Conservation (phyloP, 768 basidiomycete species). For the Neoboletus brunneissimus region DNA sequence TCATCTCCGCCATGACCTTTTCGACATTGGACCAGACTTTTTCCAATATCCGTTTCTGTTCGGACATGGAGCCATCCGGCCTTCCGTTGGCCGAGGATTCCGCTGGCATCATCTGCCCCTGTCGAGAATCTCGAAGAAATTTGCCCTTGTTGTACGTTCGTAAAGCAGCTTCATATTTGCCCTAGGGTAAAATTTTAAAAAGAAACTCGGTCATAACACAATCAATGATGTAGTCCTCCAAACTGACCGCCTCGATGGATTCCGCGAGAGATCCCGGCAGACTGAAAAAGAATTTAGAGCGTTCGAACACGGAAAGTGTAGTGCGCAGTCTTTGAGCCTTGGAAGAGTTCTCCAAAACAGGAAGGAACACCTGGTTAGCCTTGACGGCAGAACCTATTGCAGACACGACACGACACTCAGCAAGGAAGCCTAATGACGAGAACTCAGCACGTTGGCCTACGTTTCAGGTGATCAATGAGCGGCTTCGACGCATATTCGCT, state of each 20-base stretch:
- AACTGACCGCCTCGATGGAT: constrained; percentile 78
- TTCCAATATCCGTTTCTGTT: constrained; percentile 90
- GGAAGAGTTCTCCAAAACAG: constrained; percentile 91
- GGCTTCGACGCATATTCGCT: constrained; percentile 83
- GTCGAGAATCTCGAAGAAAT: constrained; percentile 83
- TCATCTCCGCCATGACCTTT: constrained; percentile 92
- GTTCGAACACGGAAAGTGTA: constrained; percentile 92
- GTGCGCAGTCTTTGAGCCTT: constrained; percentile 92
- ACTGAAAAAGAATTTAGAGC: constrained; percentile 98
- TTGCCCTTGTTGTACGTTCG: constrained; percentile 98
- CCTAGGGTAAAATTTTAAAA: constrained; percentile 56
- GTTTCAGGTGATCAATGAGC: constrained; percentile 80
- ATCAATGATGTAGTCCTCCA: not conserved
- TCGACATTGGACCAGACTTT: constrained; percentile 97
- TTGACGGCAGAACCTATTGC: constrained; percentile 79
- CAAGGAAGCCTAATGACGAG: not conserved
- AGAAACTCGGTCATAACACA: not conserved
- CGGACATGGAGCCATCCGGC: constrained; percentile 52
- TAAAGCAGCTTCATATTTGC: constrained; percentile 89
- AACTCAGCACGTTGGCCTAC: constrained; percentile 40
- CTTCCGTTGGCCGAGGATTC: constrained; percentile 59
- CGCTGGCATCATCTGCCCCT: constrained; percentile 76
- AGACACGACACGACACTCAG: constrained; percentile 4
- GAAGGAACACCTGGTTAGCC: constrained; percentile 93
- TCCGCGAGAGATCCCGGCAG: constrained; percentile 90